A percentile compares a stretch with the other conserved stretches of the same genome.
Evolutionary conservation across 2,329 filamentous ascomycete genomes (phyloP).

Genomic region (Botrytis galanthina): DNA sequence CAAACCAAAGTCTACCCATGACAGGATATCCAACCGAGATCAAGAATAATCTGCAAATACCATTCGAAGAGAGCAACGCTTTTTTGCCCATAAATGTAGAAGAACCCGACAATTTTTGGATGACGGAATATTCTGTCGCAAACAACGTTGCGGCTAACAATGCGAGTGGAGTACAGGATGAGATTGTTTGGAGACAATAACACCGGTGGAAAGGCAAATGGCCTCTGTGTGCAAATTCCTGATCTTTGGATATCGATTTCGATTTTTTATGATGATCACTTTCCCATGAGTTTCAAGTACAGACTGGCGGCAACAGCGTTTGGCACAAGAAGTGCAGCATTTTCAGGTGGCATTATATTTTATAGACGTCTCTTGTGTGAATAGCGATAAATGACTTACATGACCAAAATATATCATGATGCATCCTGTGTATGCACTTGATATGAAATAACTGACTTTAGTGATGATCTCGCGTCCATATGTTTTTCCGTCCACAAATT

Average conservation of each 20-base stretch:
- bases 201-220: conserved; percentile 38
- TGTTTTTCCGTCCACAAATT: conserved; percentile 14
- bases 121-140: conserved; percentile 39
- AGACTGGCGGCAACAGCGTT: conserved; percentile 19
- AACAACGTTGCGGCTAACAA: conserved; percentile 25
- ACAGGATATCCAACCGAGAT: conserved; percentile 32
- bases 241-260: conserved; percentile 31
- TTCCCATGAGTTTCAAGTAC: conserved; percentile 7
- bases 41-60: conserved; percentile 46
- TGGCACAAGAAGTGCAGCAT: conserved; percentile 19
- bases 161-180: conserved; percentile 30
- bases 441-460: background rate
- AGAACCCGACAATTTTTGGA: conserved; percentile 47
- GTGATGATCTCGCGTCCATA: conserved; percentile 1
- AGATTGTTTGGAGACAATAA: conserved; percentile 40
- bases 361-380: conserved; percentile 15
- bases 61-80: conserved; percentile 37
- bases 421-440: conserved; percentile 13
- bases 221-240: conserved; percentile 35
- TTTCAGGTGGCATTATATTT: conserved; percentile 9
- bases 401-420: conserved; percentile 2
- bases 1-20: conserved; percentile 29
- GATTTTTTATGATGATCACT: conserved; percentile 26
- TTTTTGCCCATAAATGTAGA: conserved; percentile 47
- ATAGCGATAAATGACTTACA: conserved; percentile 13